Evolutionary conservation across 768 basidiomycete genomes (phyloP), one percentile per base, ranked within the genome.

Genomic region (Russula abietina): DNA sequence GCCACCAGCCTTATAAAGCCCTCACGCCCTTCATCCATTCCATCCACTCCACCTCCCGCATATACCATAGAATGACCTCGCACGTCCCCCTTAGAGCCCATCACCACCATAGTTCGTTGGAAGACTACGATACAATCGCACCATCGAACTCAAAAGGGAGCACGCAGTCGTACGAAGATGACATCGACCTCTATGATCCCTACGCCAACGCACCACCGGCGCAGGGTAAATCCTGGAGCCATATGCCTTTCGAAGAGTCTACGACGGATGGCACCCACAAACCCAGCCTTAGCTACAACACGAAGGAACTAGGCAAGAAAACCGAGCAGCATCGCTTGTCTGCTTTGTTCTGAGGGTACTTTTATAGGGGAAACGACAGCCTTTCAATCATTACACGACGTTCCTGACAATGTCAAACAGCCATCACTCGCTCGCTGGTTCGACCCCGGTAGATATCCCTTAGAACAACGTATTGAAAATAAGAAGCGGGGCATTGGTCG

Each of bases 401-500:
- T 46, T 36, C 8, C 24, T 41, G 11, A 8, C 9, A 22, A 17
- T 14, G 54, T 56, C 30, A 8, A 56, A 38, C 50, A 30, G 22
- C 54, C 63, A 12, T 28, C 59, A 4, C 51, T 68, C 1, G 28
- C 32, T 48, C 65, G 65, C 3, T 63, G 55, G 58, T 24, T 60
- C 2, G 39, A 65, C 30, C 43, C 28, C 4, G 68, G 66, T 8
- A 66, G 60, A 61, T 86, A 86, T 61, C 87, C 88, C 5, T 45
- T 89, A 33, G 83, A 89, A 64, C 88, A 95, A 70, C 82, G 88
- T 54, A 93, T 97, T 70, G 89, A 94, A 70, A 81, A 91, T 70
- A 96, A 96, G 79, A 88, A 83, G 71, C 81, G 88, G 33, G 92
- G 93, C 0, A 81, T 96, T 53, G 89, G 89, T 8, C 80, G 90